A percentile compares a stretch with the other conserved stretches of the same genome.
These are phyloP conservation scores for Paraleonurus japonicus DNA, from an alignment of 257 asterid species.

Conservation along the genomic window DNA sequence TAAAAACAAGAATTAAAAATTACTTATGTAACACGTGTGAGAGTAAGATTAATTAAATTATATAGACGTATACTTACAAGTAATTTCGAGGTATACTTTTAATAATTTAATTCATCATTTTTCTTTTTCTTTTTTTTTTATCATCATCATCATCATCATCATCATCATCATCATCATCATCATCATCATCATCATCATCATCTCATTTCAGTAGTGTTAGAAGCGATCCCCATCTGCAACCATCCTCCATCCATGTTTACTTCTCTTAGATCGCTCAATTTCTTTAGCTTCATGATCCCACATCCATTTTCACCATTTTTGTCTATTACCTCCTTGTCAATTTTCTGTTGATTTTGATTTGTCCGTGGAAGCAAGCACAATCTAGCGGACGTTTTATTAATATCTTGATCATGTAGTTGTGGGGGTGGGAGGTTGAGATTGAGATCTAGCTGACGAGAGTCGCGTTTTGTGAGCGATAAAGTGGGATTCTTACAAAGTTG, in stretches of 20 bases:
- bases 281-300: constrained; percentile 48
- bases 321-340: neutral
- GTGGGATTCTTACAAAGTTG: constrained; percentile 47
- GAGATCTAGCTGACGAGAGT: constrained; percentile 35
- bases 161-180: no score
- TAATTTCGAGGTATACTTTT: no score
- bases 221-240: constrained; percentile 31
- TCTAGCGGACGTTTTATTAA: constrained; percentile 3
- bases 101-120: no score
- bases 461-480: constrained; percentile 8
- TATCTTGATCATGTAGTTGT: constrained; percentile 5
- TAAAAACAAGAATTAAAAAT: no score
- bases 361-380: constrained; percentile 39
- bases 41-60: no score
- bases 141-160: no score
- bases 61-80: no score
- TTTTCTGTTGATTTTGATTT: constrained; percentile 19
- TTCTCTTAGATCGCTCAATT: constrained; percentile 58
- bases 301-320: constrained; percentile 30
- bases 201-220: no score
- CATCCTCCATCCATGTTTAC: constrained; percentile 59
- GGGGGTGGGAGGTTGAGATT: constrained; percentile 56
- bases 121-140: no score
- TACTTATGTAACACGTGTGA: no score
- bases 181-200: no score